phyloP scores from a whole-genome alignment of 2,329 filamentous ascomycete species.

The Ophiostoma ips region DNA sequence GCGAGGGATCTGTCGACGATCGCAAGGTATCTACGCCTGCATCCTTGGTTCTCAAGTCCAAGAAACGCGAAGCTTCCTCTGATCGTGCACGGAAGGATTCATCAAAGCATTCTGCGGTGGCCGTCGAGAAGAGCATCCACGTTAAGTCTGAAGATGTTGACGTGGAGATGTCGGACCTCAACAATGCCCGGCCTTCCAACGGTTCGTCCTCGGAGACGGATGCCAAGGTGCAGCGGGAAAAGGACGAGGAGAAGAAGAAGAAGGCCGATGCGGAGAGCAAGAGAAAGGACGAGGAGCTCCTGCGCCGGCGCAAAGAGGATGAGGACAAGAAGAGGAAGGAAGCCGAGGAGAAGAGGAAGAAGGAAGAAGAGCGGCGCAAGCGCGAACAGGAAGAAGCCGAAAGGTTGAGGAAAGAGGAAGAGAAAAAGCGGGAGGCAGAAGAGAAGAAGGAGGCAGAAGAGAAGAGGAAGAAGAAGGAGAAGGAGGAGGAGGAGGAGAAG shows the following conservation, averaged over 20 bases:
- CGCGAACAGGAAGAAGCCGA: slow-evolving; percentile 19
- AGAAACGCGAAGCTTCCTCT: slow-evolving; percentile 21
- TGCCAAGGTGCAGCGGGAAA: slow-evolving; percentile 17
- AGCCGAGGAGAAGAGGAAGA: slow-evolving; percentile 17
- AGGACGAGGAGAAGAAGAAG: slow-evolving; percentile 17
- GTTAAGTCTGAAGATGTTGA: slow-evolving; percentile 45
- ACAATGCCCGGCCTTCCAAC: slow-evolving; percentile 9
- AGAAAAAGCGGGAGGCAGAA: slow-evolving; percentile 14
- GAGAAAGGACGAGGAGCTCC: slow-evolving; percentile 17
- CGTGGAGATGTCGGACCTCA: slow-evolving; percentile 40
- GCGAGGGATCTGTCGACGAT: slow-evolving; percentile 26
- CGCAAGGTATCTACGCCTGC: slow-evolving; percentile 17
- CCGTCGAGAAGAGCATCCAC: slow-evolving; percentile 37
- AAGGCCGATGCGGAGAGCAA: slow-evolving; percentile 18
- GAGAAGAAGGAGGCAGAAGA: slow-evolving; percentile 18
- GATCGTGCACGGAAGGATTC: slow-evolving; percentile 29
- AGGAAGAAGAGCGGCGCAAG: slow-evolving; percentile 20
- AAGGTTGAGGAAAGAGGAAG: slow-evolving; percentile 19
- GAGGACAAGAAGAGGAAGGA: slow-evolving; percentile 16
- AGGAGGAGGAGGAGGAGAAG: slow-evolving; percentile 22
- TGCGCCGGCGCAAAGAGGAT: slow-evolving; percentile 14
- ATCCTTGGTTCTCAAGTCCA: slow-evolving; percentile 21
- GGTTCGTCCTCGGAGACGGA: slow-evolving; percentile 19
- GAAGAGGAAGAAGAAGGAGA: slow-evolving; percentile 20
- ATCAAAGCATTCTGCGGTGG: slow-evolving; percentile 21